Base-by-base conservation (phyloP, 345 rosid species). In the Populus simonii region DNA sequence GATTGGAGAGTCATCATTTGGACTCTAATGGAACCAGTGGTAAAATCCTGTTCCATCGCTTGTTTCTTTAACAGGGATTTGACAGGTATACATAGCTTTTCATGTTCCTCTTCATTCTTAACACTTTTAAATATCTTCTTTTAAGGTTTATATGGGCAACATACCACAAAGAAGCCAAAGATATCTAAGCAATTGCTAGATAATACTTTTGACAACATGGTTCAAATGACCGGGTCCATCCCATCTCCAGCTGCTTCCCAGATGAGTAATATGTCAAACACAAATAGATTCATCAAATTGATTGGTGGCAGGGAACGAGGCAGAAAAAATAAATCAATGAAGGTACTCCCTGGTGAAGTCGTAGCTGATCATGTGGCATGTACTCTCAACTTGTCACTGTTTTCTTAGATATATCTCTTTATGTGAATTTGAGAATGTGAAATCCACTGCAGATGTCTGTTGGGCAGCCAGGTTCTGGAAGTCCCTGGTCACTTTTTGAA, bases 401-500 rank as follows among this genome's bases (percentile, higher is more conserved):
- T 70, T 73, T 20, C 38, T 57, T 25, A 36, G 68, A 65, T 49
- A 33, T 68, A 7, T 79, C 27, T 51, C n/a, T 43, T 77, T 57
- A 73, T 75, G 65, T 71, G 75, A 74, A 61, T 84, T 81, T 71
- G 73, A 78, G 59, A 75, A 31, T 79, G 63, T 79, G 70, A 77
- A 29, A 72, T 82, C 74, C 66, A 83, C 16, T 81, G 85, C 90
- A 96, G 99, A 85, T 87, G 51, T 79, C 92, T 81, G 78, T 92
- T 78, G 89, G 89, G 77, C 97, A 92, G 86, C 84, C 88, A 76
- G 97, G 97, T 79, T 85, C 88, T 80, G 98, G 92, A 84, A 89
- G 90, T 89, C 87, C 91, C 35, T 96, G 99, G 99, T 92, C 98
- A 53, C 87, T 82, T 73, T 94, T 94, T 90, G 99, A 96, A 86